phyloP scores from a whole-genome alignment of 768 basidiomycete genomes.

The Russula emetica region DNA sequence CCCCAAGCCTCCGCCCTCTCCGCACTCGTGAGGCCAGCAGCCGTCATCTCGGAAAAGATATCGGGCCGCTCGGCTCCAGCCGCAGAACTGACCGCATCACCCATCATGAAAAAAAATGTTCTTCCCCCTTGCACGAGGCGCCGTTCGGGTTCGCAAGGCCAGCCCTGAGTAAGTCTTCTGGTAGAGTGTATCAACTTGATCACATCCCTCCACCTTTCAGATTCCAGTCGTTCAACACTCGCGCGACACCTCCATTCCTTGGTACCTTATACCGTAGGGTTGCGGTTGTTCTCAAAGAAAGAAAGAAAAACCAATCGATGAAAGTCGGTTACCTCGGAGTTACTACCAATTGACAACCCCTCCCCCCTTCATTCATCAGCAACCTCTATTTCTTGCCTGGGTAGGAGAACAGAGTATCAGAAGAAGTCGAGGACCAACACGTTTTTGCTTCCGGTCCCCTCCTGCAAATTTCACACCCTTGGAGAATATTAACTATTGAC shows the following conservation, averaged over 20 bases:
- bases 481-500: no score
- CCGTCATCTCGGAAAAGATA: not conserved
- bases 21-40: not conserved
- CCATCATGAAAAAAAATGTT: conserved; percentile 17
- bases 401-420: conserved; percentile 1
- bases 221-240: not conserved
- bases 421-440: not conserved
- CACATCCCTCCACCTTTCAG: not conserved
- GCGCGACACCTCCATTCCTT: not conserved
- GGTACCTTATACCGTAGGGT: not conserved
- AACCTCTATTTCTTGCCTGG: not conserved
- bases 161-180: conserved; percentile 1
- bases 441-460: conserved; percentile 10
- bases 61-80: conserved; percentile 17
- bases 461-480: conserved; percentile 1
- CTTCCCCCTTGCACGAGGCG: not conserved
- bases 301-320: not conserved
- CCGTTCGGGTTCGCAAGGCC: not conserved
- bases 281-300: not conserved
- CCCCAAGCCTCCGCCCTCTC: not conserved
- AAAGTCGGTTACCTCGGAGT: not conserved
- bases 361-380: not conserved
- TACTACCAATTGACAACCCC: not conserved
- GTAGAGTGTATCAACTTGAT: not conserved
- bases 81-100: conserved; percentile 9